phyloP scores from a whole-genome alignment of 495 filamentous ascomycete species.

The Usnea hakonensis region DNA sequence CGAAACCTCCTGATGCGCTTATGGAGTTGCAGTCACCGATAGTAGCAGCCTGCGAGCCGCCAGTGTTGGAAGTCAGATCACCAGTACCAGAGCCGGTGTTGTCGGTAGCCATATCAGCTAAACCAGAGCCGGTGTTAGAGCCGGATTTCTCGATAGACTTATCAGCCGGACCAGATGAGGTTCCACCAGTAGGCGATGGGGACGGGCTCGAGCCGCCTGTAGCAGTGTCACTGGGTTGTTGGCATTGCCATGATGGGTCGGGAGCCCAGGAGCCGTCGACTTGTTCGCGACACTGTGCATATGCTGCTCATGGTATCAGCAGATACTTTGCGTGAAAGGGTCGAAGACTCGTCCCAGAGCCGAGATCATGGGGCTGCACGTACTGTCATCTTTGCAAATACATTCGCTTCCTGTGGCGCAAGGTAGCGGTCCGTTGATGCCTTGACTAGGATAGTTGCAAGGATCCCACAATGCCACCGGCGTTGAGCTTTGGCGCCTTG shows the following conservation, averaged over 20 bases:
- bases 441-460: slow-evolving; percentile 14
- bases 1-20: slow-evolving; percentile 2
- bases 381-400: slow-evolving; percentile 15
- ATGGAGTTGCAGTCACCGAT: slow-evolving; percentile 1
- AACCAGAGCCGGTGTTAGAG: neutral
- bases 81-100: neutral
- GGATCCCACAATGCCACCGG: slow-evolving; percentile 6
- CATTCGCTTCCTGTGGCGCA: slow-evolving; percentile 9
- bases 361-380: no score
- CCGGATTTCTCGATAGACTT: neutral
- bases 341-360: no score
- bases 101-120: neutral
- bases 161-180: neutral
- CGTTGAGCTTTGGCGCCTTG: neutral
- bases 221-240: neutral
- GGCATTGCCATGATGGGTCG: slow-evolving; percentile 10
- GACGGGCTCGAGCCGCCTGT: neutral
- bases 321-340: neutral
- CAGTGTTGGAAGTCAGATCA: neutral
- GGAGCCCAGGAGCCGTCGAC: slow-evolving; percentile 5
- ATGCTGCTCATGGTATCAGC: neutral
- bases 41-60: neutral
- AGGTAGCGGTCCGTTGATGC: slow-evolving; percentile 11
- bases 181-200: neutral
- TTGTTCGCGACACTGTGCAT: slow-evolving; percentile 9